These are phyloP conservation scores for Drosera capensis DNA, from an alignment of 148 eudicot species.

Conservation along the genomic window DNA sequence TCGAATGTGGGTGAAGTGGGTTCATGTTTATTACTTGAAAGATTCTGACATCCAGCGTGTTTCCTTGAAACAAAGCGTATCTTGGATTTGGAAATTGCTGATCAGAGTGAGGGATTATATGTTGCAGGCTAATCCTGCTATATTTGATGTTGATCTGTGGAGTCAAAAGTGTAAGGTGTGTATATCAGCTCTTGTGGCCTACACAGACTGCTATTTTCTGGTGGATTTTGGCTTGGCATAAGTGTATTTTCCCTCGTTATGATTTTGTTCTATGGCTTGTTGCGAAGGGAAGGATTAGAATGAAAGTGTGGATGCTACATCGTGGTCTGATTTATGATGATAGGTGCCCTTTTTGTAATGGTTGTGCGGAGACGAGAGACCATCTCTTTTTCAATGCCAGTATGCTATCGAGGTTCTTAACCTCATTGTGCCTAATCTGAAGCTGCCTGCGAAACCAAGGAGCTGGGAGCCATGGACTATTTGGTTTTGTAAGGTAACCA, in stretches of 20 bases:
- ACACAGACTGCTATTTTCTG: not conserved
- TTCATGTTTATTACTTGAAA: not conserved
- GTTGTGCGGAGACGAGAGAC: not conserved
- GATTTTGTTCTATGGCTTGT: not conserved
- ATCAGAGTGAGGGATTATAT: not conserved
- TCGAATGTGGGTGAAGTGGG: not conserved
- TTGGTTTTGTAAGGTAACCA: not conserved
- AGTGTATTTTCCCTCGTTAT: not conserved
- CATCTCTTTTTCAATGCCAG: not conserved
- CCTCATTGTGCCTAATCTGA: not conserved
- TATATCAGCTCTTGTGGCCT: not conserved
- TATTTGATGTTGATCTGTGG: not conserved
- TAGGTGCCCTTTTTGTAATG: not conserved
- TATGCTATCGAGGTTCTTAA: not conserved
- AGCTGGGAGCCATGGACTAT: not conserved
- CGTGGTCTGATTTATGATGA: not conserved
- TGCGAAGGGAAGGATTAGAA: not conserved
- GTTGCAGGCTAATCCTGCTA: not conserved
- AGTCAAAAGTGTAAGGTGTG: not conserved
- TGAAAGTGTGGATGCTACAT: not conserved
- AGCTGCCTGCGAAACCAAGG: not conserved
- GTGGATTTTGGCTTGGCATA: not conserved
- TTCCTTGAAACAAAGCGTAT: not conserved
- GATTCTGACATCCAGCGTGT: not conserved
- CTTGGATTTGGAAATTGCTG: not conserved